These are phyloP conservation scores for Serendipita vermifera DNA, from an alignment of 768 basidiomycete genomes.

Conservation along the genomic window DNA sequence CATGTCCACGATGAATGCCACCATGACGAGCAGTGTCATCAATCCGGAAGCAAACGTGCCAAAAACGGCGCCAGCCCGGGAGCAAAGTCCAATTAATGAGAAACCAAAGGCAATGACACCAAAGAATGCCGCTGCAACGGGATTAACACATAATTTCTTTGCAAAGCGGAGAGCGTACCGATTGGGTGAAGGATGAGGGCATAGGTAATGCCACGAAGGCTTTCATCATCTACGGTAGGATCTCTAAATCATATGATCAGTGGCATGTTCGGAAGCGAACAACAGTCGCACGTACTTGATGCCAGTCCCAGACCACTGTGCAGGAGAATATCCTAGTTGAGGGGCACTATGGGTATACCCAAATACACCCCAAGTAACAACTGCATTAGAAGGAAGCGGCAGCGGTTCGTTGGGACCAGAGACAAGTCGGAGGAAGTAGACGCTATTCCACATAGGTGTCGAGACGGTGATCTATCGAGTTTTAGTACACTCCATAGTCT, in stretches of 20 bases:
- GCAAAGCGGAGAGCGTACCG: not conserved
- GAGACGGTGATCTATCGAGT: constrained; percentile 4
- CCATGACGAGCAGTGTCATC: not conserved
- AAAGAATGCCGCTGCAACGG: not conserved
- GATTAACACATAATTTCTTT: too few relatives aligned
- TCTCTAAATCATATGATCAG: not conserved
- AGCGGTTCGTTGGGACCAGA: not conserved
- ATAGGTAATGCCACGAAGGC: not conserved
- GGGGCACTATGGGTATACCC: not conserved
- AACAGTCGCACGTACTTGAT: too few relatives aligned
- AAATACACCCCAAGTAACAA: constrained; percentile 1
- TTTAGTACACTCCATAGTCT: too few relatives aligned
- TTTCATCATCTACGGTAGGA: not conserved
- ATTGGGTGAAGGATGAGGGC: constrained; percentile 2
- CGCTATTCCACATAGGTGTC: not conserved
- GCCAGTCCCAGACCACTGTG: not conserved
- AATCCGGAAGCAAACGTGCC: not conserved
- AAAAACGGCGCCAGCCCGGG: constrained; percentile 1
- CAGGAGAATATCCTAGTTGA: not conserved
- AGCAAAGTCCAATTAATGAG: constrained; percentile 1
- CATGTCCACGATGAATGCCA: not conserved
- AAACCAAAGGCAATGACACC: constrained; percentile 5
- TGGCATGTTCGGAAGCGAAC: not conserved
- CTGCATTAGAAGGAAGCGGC: not conserved
- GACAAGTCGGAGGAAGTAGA: constrained; percentile 5